Conservation (phyloP, 805 yeast genomes). For the Sungouiozyma ichnusensis region DNA sequence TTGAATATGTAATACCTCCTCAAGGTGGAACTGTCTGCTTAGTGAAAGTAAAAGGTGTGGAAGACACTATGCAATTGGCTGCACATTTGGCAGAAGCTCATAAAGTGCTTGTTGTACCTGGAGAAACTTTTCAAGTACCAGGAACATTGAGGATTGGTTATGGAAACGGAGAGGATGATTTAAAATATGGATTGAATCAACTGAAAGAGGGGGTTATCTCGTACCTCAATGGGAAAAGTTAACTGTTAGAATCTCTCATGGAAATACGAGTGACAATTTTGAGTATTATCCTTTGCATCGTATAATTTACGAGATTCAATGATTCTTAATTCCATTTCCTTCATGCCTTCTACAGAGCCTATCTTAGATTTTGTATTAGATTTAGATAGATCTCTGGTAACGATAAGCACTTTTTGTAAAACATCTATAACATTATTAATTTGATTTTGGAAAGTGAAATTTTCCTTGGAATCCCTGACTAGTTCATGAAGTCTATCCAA, state of each 20-base stretch:
- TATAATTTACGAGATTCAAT: conserved; percentile 44
- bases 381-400: conserved; percentile 16
- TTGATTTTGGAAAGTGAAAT: conserved; percentile 12
- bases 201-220: conserved; percentile 11
- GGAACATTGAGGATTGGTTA: conserved; percentile 41
- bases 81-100: conserved; percentile 29
- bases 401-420: conserved; percentile 22
- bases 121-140: conserved; percentile 35
- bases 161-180: conserved; percentile 32
- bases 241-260: neutral
- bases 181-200: conserved; percentile 28
- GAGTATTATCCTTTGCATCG: conserved; percentile 2
- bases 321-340: conserved; percentile 60
- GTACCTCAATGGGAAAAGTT: neutral
- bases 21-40: conserved; percentile 40
- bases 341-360: conserved; percentile 47
- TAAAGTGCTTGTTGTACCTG: conserved; percentile 37
- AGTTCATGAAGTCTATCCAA: conserved; percentile 45
- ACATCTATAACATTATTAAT: conserved; percentile 27
- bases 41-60: conserved; percentile 26
- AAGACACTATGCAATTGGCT: conserved; percentile 29
- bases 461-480: conserved; percentile 3
- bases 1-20: conserved; percentile 34
- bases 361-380: conserved; percentile 35
- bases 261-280: neutral